Evolutionary conservation across 2,329 filamentous ascomycete genomes (phyloP), one percentile per base, ranked within the genome.

Genomic region (Trichothecium sympodiale): DNA sequence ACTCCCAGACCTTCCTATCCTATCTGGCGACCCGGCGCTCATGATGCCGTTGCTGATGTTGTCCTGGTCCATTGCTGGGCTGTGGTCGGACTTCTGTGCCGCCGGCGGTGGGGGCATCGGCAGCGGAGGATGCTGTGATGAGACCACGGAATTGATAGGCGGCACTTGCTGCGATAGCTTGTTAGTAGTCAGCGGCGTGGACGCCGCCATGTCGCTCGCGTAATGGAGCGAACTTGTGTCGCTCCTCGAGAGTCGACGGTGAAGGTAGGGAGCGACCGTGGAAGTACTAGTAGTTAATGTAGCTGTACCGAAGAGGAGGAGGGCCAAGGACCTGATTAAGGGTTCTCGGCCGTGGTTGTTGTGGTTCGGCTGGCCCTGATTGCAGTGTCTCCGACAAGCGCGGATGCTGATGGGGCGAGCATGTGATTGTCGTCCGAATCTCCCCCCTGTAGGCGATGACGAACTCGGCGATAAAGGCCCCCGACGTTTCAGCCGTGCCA

Each of bases 31-130:
- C 7, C 61, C 54, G 23, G 60, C 54, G 44, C 60, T 64, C 27
- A 52, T 42, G 36, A 57, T 57, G 40, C 60, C 61, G 36, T 53
- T 62, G 41, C 54, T 62, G 37, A 49, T 57, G 13, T 54, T 47
- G 37, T 74, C 69, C 29, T 64, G 42, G 33, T 73, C 69, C 64
- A 69, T 69, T n/a, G 29, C n/a, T 14, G 33, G 18, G 40, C n/a
- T 33, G 16, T 16, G n/a, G 31, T 8, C n/a, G 15, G 31, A 20
- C 15, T 33, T 17, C 6, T 25, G 20, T 10, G 20, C 20, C 6
- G 20, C 20, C 16, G 31, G 16, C 31, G 31, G 31, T 31, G 29
- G 29, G 29, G 29, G 29, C 15, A 31, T 16, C 17, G 29, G 15
- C 14, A 14, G 29, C 17, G 29, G 29, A 16, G 29, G 29, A n/a